A percentile compares a stretch with the other conserved stretches of the same genome.
phyloP scores from a whole-genome alignment of 1,284 basidiomycete species.

The Termitomyces sp. region DNA sequence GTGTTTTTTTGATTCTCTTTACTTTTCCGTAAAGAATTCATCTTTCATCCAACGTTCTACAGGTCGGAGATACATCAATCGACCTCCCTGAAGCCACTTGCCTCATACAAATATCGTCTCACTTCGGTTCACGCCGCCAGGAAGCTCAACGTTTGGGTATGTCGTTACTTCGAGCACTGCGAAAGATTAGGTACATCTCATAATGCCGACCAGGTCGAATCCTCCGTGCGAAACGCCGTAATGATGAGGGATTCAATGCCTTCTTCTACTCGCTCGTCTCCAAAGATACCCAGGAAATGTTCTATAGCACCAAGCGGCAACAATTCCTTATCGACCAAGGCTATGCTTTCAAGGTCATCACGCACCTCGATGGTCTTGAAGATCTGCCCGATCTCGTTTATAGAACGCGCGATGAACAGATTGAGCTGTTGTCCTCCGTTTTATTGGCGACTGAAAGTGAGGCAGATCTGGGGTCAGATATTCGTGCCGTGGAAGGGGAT shows the following conservation, averaged over 20 bases:
- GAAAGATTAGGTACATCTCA: neutral
- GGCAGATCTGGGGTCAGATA: slow-evolving; percentile 84
- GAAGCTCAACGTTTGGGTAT: slow-evolving; percentile 93
- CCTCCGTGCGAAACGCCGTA: slow-evolving; percentile 92
- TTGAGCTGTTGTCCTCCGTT: slow-evolving; percentile 90
- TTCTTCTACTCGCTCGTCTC: slow-evolving; percentile 99
- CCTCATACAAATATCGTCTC: slow-evolving; percentile 99
- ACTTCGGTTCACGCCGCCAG: slow-evolving; percentile 97
- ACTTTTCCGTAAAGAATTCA: slow-evolving; percentile 5
- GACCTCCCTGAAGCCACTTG: slow-evolving; percentile 99
- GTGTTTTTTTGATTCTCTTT: slow-evolving; percentile 13
- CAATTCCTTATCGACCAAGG: slow-evolving; percentile 99
- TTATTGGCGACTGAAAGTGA: slow-evolving; percentile 89
- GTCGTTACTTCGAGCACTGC: slow-evolving; percentile 17
- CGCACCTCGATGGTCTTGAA: slow-evolving; percentile 91
- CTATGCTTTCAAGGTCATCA: slow-evolving; percentile 99
- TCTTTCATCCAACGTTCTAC: slow-evolving; percentile 10
- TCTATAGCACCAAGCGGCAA: slow-evolving; percentile 97
- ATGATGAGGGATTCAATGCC: slow-evolving; percentile 99
- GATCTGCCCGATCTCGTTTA: slow-evolving; percentile 88
- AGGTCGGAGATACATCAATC: slow-evolving; percentile 99
- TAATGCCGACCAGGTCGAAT: slow-evolving; percentile 66
- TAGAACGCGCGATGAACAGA: slow-evolving; percentile 87
- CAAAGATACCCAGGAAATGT: slow-evolving; percentile 99
- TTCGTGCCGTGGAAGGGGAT: slow-evolving; percentile 73